Conservation (phyloP, 2,329 filamentous ascomycete species). For the Exophiala aquamarina region DNA sequence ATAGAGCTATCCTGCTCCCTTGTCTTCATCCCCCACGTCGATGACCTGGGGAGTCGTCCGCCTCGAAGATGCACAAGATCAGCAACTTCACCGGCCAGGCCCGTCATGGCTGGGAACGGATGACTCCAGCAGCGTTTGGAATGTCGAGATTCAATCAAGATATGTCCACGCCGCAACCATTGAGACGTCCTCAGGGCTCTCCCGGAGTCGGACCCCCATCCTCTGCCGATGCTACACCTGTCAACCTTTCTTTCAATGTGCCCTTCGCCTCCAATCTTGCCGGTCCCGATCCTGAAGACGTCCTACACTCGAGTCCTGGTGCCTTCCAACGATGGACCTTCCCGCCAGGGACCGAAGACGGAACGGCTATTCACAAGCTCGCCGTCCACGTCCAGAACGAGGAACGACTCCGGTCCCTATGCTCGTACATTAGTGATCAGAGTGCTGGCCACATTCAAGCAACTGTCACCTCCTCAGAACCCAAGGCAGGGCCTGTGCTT, state of each 20-base stretch:
- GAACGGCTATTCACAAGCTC: conserved; percentile 80
- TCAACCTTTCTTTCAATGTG: conserved; percentile 96
- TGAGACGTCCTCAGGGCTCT: conserved; percentile 55
- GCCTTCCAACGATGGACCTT: conserved; percentile 93
- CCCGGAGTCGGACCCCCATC: conserved; percentile 62
- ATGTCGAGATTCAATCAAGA: conserved; percentile 62
- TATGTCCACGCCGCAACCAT: conserved; percentile 49
- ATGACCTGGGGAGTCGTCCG: conserved; percentile 29
- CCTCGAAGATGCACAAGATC: conserved; percentile 63
- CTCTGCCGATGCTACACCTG: conserved; percentile 67
- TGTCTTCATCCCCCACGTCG: conserved; percentile 22
- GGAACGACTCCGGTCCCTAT: conserved; percentile 73
- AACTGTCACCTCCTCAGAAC: conserved; percentile 77
- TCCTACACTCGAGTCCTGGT: conserved; percentile 85
- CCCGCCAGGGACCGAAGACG: conserved; percentile 80
- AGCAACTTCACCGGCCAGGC: conserved; percentile 66
- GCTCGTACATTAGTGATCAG: conserved; percentile 73
- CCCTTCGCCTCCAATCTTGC: conserved; percentile 90
- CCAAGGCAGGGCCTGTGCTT: conserved; percentile 60
- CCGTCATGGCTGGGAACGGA: conserved; percentile 67
- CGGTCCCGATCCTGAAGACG: conserved; percentile 90
- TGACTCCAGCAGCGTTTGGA: conserved; percentile 64
- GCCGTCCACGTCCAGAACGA: conserved; percentile 91
- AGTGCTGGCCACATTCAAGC: conserved; percentile 75
- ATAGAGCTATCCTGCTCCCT: conserved; percentile 14